phyloP scores from a whole-genome alignment of 257 asterid genomes.

The Catharanthus roseus region DNA sequence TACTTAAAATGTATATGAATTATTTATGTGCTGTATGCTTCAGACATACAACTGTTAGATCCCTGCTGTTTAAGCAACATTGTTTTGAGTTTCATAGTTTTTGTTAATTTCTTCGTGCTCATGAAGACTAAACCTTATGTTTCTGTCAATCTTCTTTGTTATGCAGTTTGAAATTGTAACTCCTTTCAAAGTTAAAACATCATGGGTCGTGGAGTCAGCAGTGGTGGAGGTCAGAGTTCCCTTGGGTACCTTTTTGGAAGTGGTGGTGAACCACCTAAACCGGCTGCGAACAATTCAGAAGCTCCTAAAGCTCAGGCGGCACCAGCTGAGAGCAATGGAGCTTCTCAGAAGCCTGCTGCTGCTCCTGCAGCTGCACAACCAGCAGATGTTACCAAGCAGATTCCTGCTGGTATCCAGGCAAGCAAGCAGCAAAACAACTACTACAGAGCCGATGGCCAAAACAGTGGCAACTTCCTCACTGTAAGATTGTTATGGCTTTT shows the following conservation, averaged over 20 bases:
- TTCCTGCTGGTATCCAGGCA: conserved; percentile 73
- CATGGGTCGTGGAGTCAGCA: conserved; percentile 87
- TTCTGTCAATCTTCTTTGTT: not conserved
- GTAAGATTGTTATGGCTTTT: conserved; percentile 31
- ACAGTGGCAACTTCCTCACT: conserved; percentile 77
- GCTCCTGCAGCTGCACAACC: conserved; percentile 19
- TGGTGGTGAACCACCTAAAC: conserved; percentile 58
- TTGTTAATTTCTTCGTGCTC: not conserved
- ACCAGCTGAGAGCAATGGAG: conserved; percentile 27
- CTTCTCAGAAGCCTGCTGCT: conserved; percentile 40
- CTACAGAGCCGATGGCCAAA: conserved; percentile 71
- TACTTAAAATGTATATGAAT: not conserved
- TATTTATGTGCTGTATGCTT: not conserved
- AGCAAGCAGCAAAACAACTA: conserved; percentile 53
- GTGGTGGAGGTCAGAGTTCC: conserved; percentile 91
- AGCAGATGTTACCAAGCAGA: conserved; percentile 37
- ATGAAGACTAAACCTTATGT: not conserved
- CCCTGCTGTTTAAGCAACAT: too few relatives aligned
- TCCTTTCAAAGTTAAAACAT: conserved; percentile 12
- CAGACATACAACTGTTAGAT: not conserved
- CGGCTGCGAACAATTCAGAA: conserved; percentile 34
- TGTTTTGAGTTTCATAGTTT: not conserved
- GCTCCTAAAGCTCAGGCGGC: conserved; percentile 39
- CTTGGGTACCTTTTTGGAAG: conserved; percentile 81
- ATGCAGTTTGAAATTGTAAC: conserved; percentile 20